Base-by-base conservation (phyloP, 352 stramenopile genomes). In the Albugo candida region DNA sequence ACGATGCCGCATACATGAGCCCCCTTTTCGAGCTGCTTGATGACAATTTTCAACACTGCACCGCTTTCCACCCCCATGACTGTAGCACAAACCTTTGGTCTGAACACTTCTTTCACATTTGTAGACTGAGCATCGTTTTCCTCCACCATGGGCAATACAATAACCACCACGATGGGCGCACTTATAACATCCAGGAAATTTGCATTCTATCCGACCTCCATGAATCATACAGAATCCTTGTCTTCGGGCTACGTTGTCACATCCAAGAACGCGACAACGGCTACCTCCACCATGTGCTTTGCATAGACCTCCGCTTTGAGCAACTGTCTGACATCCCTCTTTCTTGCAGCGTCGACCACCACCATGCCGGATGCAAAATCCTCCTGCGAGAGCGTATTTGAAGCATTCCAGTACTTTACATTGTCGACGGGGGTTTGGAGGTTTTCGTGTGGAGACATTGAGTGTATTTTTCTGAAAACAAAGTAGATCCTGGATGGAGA, bases 1-100 rank as follows among this genome's bases (percentile, higher is more conserved):
- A 31, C 73, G 69, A 56, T 88, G 75, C 31, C 70, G 60, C 45
- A 88, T 88, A 63, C 75, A 88, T 35, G 75, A 64, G n/a, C 75
- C 75, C 12, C 72, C 67, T 45, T 83, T 83, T 50, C 73, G 72
- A 19, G 71, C 75, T 0, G 72, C 72, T 53, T 84, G 75, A 49
- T 83, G 83, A 50, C 75, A 88, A 51, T 83, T 62, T 3, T 70
- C 61, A 11, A 72, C 65, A 0, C 57, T 59, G 45, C 75, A 88
- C 36, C 75, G 75, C 55, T 88, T 85, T 19, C 72, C 75, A 16
- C 70, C 75, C 5, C 75, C 75, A 47, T 85, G 75, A 41, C 68
- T 83, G 58, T 85, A 85, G 57, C 75, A 88, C 19, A 83, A 77
- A 0, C 75, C 75, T 5, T 71, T 73, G 3, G 70, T 68, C 48